Conservation (phyloP, 768 basidiomycete species). For the Suillus brevipes region DNA sequence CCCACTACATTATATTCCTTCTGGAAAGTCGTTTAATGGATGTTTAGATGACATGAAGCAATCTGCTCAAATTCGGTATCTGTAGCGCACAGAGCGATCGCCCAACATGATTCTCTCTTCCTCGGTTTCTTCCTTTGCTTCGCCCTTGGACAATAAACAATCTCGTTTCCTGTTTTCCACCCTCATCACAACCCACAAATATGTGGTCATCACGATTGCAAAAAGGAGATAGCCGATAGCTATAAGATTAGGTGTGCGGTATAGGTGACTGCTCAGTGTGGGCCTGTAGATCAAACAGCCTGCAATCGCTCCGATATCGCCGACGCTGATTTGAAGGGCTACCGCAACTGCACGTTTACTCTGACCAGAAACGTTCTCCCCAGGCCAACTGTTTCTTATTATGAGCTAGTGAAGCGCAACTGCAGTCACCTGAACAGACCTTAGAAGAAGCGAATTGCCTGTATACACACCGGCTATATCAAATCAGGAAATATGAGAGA, state of each 20-base stretch:
- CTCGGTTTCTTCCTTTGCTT: conserved; percentile 20
- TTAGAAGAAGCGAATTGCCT: conserved; percentile 55
- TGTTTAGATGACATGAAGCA: conserved; percentile 1
- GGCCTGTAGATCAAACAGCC: conserved; percentile 59
- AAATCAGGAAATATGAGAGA: neutral
- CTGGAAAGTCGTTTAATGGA: conserved; percentile 6
- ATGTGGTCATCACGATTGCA: conserved; percentile 41
- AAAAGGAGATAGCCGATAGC: conserved; percentile 60
- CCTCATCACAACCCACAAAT: conserved; percentile 49
- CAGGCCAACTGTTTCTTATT: conserved; percentile 46
- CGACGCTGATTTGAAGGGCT: conserved; percentile 65
- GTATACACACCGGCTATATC: conserved; percentile 51
- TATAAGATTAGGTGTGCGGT: conserved; percentile 57
- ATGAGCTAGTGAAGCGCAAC: neutral
- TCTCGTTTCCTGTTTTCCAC: conserved; percentile 51
- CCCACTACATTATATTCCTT: conserved; percentile 24
- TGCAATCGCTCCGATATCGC: conserved; percentile 59
- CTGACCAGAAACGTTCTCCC: conserved; percentile 68
- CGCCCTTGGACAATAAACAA: conserved; percentile 16
- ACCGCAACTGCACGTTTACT: conserved; percentile 64
- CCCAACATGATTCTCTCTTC: conserved; percentile 27
- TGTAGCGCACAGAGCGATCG: conserved; percentile 31
- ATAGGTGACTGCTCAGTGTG: conserved; percentile 44
- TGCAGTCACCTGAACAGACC: conserved; percentile 32
- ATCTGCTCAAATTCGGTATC: conserved; percentile 27